These are phyloP conservation scores for Tulasnella sp. DNA, from an alignment of 768 basidiomycete species.

Conservation along the genomic window DNA sequence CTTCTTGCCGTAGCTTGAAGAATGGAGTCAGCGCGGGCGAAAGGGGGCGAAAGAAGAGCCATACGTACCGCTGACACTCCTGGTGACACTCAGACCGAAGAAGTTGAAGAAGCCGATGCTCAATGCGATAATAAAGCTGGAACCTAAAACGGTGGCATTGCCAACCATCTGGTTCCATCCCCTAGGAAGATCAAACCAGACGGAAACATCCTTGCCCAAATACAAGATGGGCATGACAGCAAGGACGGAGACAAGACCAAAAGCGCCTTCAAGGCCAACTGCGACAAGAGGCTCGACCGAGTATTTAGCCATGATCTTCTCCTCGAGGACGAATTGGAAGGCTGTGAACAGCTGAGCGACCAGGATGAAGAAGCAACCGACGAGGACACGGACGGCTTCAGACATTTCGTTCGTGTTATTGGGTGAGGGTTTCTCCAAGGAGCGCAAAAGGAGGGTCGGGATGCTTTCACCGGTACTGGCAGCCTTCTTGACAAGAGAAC, in stretches of 20 bases:
- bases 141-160: slow-evolving; percentile 56
- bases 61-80: slow-evolving; percentile 55
- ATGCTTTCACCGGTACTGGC: slow-evolving; percentile 21
- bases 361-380: slow-evolving; percentile 81
- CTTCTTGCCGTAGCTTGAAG: slow-evolving; percentile 60
- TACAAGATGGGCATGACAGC: slow-evolving; percentile 68
- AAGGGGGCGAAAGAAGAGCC: neutral
- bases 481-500: slow-evolving; percentile 72
- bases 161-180: slow-evolving; percentile 83
- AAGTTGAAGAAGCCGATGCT: slow-evolving; percentile 78
- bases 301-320: slow-evolving; percentile 87
- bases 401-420: slow-evolving; percentile 9
- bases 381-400: neutral
- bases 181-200: slow-evolving; percentile 72
- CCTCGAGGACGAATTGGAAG: slow-evolving; percentile 88
- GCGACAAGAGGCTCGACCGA: slow-evolving; percentile 79
- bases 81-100: slow-evolving; percentile 86
- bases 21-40: neutral
- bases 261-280: slow-evolving; percentile 89
- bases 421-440: neutral
- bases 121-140: slow-evolving; percentile 56
- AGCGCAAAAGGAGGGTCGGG: neutral
- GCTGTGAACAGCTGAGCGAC: slow-evolving; percentile 94
- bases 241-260: slow-evolving; percentile 70
- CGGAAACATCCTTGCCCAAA: slow-evolving; percentile 35